A percentile compares a stretch with the other conserved stretches of the same genome.
Conservation (phyloP, 2,329 filamentous ascomycete species). For the Talaromyces funiculosus region DNA sequence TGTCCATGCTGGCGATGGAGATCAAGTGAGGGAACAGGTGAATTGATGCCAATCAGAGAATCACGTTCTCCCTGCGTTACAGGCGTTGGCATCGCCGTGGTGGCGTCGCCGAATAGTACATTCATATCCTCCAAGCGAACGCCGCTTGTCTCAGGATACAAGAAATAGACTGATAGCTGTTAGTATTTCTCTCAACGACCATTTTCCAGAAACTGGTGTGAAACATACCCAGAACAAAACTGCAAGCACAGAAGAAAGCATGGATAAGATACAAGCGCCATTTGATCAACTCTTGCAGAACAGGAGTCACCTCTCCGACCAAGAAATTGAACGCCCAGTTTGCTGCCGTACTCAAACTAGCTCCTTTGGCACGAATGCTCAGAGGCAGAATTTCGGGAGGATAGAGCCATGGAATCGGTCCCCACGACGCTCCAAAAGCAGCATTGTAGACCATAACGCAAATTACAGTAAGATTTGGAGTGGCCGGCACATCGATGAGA, state of each 20-base stretch:
- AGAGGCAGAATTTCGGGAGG: conserved; percentile 97
- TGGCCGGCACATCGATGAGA: conserved; percentile 70
- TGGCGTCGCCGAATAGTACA: conserved; percentile 85
- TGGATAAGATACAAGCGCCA: conserved; percentile 95
- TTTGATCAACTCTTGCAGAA: conserved; percentile 83
- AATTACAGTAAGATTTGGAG: conserved; percentile 78
- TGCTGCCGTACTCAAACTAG: conserved; percentile 88
- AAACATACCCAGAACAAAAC: conserved; percentile 87
- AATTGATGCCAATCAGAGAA: conserved; percentile 71
- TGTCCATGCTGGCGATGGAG: conserved; percentile 48
- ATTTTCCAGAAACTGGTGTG: not conserved
- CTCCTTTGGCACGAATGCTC: conserved; percentile 94
- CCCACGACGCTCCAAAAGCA: conserved; percentile 95
- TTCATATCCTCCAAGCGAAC: conserved; percentile 97
- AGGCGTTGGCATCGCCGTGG: conserved; percentile 74
- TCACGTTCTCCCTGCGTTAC: conserved; percentile 70
- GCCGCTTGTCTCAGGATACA: conserved; percentile 95
- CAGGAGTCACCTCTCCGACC: conserved; percentile 89
- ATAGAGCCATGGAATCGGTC: conserved; percentile 96
- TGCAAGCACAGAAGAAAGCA: conserved; percentile 91
- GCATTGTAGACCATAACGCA: conserved; percentile 99
- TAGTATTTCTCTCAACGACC: not conserved
- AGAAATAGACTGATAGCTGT: conserved; percentile 70
- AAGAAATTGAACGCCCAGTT: conserved; percentile 99
- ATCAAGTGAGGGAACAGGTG: conserved; percentile 73